Evolutionary conservation across 768 basidiomycete genomes (phyloP).

Genomic region (Dioszegia aurantiaca): DNA sequence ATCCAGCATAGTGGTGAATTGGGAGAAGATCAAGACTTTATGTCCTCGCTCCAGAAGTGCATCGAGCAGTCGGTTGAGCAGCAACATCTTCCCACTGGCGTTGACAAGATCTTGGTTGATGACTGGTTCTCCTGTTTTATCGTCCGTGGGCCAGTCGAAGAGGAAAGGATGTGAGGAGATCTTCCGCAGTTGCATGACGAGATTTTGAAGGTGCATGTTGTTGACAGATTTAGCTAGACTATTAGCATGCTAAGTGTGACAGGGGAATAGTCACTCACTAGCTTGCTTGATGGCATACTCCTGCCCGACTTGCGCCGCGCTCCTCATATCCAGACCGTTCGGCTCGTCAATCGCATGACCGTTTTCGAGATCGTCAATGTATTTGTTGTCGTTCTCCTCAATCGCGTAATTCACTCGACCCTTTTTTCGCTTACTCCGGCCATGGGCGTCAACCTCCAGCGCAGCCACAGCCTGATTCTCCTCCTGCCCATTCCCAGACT

Average conservation of each 20-base stretch:
- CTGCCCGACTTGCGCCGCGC: conserved; percentile 59
- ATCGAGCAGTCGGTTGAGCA: conserved; percentile 80
- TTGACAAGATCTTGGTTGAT: conserved; percentile 77
- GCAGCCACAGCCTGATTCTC: conserved; percentile 31
- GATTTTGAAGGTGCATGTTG: conserved; percentile 89
- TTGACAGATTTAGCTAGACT: conserved; percentile 69
- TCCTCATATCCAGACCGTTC: conserved; percentile 53
- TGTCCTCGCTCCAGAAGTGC: conserved; percentile 76
- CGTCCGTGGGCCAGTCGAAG: conserved; percentile 77
- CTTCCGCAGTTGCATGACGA: conserved; percentile 94
- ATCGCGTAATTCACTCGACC: conserved; percentile 44
- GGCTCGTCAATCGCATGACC: conserved; percentile 43
- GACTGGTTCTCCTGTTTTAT: conserved; percentile 61
- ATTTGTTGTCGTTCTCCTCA: conserved; percentile 50
- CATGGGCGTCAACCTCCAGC: conserved; percentile 33
- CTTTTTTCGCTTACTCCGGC: conserved; percentile 31
- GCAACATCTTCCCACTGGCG: conserved; percentile 94
- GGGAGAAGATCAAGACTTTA: conserved; percentile 71
- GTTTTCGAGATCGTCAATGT: conserved; percentile 47
- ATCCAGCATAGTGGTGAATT: conserved; percentile 95
- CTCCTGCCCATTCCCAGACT: conserved; percentile 50
- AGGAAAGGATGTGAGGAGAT: conserved; percentile 75
- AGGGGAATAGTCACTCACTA: conserved; percentile 55
- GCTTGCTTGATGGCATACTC: conserved; percentile 63
- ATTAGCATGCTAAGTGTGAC: not conserved